Evolutionary conservation across 306 rosid genomes (phyloP), one percentile per base, ranked within the genome.

Genomic region (Alnus rubra): DNA sequence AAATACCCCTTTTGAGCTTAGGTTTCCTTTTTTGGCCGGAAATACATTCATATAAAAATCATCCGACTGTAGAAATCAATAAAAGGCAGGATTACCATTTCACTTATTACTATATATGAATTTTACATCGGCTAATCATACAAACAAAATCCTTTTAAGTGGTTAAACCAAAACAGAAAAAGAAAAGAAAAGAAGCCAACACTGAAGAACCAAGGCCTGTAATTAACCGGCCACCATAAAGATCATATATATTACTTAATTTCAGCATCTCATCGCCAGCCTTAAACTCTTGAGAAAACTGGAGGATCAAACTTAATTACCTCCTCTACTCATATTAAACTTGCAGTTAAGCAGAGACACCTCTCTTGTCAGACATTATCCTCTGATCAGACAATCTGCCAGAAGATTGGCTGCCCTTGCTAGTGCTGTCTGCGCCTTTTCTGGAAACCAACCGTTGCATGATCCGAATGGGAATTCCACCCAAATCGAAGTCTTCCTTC

Each of bases 401-500:
- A 52, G 33, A 73, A 47, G 83, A 67, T 71, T 54, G 85, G 73
- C 67, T 54, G 74, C 82, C 87, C 83, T 90, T 89, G 80, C 72
- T 82, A 73, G 73, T 79, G 69, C 81, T 72, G 59, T 71, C 82
- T 5, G 31, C 78, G 44, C 76, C 77, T 74, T 83, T 92, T 84
- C 87, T 89, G 58, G 79, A 47, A 19, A 88, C 78, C 19, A 76
- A 80, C 76, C 98, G 89, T 79, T 87, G 97, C 94, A 90, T 86
- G 79, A 95, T 91, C 76, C 98, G 83, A 76, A 94, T 88, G 16
- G 98, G 97, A 84, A 91, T 92, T 80, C 98, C 98, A 71, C 97
- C 97, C 90, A 94, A 88, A 86, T 92, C 94, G 5, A 94, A 94
- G 85, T 92, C 98, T 23, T 95, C 98, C 80, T 95, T 95, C 90